Evolutionary conservation across 78 protist genomes (phyloP).

Genomic region (Mantamonas sphyraenae): DNA sequence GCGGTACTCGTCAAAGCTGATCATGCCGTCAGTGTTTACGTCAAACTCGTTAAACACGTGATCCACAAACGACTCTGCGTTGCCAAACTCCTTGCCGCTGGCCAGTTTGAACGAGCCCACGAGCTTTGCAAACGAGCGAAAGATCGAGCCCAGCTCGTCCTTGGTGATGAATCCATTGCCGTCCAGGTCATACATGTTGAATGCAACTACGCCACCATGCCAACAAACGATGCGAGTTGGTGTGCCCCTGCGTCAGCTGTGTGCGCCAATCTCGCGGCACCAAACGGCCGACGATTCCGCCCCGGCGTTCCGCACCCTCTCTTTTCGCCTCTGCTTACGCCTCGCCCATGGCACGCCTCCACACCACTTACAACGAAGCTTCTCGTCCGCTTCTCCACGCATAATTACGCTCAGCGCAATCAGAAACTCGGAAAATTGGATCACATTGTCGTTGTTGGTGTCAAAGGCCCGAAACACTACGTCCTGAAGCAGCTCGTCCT

Average conservation of each 20-base stretch:
- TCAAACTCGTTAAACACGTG: slow-evolving; percentile 3
- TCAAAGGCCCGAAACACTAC: slow-evolving; percentile 7
- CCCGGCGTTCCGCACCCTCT: too few relatives aligned
- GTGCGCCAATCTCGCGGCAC: too few relatives aligned
- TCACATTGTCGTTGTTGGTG: neutral
- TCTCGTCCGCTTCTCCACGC: slow-evolving; percentile 24
- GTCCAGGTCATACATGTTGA: slow-evolving; percentile 12
- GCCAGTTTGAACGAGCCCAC: too few relatives aligned
- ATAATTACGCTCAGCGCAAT: slow-evolving; percentile 1
- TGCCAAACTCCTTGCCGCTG: too few relatives aligned
- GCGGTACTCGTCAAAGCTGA: slow-evolving; percentile 5
- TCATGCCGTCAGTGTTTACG: slow-evolving; percentile 5
- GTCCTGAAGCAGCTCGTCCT: too few relatives aligned
- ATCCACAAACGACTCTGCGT: neutral
- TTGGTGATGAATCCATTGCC: neutral
- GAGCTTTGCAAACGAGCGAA: neutral
- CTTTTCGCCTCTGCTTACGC: too few relatives aligned
- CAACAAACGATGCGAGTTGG: neutral
- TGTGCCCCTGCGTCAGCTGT: too few relatives aligned
- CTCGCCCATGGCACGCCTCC: too few relatives aligned
- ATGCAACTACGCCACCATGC: neutral
- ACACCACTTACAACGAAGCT: neutral
- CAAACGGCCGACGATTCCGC: too few relatives aligned
- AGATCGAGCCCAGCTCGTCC: neutral
- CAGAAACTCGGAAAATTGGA: slow-evolving; percentile 9